Evolutionary conservation across 331 rosid genomes (phyloP).

Genomic region (Phaseolus coccineus): DNA sequence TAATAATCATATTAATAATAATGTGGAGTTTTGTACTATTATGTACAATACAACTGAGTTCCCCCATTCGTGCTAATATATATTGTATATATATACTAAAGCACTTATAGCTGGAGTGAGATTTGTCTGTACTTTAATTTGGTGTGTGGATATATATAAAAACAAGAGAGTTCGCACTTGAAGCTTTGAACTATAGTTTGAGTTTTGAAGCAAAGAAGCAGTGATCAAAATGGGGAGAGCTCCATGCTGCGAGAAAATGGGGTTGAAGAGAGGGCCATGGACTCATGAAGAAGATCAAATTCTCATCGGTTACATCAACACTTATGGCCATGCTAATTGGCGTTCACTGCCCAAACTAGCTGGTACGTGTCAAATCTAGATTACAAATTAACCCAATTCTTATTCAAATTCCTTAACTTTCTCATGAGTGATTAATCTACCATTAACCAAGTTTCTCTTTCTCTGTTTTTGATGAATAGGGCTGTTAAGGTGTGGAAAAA

Average conservation of each 20-base stretch:
- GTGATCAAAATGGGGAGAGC: constrained; percentile 75
- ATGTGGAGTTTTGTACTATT: constrained; percentile 7
- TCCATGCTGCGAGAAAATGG: constrained; percentile 92
- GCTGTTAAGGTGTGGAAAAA: constrained; percentile 84
- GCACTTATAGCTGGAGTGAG: constrained; percentile 1
- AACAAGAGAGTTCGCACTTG: neutral
- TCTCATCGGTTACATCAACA: constrained; percentile 65
- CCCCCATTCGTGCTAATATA: neutral
- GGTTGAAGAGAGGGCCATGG: constrained; percentile 92
- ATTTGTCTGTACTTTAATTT: neutral
- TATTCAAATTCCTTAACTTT: neutral
- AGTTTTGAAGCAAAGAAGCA: neutral
- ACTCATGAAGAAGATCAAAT: constrained; percentile 71
- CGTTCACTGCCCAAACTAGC: constrained; percentile 86
- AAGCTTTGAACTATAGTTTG: constrained; percentile 9
- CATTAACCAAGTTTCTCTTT: neutral
- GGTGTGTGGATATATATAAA: constrained; percentile 9
- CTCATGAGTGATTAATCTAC: neutral
- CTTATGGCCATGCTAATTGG: constrained; percentile 75
- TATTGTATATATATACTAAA: neutral
- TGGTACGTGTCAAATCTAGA: constrained; percentile 47
- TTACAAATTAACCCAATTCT: neutral
- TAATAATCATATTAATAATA: too few species aligned
- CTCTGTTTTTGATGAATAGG: constrained; percentile 50
- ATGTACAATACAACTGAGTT: neutral